Base-by-base conservation (phyloP, 2,329 filamentous ascomycete species). In the Pseudogymnoascus destructans region DNA sequence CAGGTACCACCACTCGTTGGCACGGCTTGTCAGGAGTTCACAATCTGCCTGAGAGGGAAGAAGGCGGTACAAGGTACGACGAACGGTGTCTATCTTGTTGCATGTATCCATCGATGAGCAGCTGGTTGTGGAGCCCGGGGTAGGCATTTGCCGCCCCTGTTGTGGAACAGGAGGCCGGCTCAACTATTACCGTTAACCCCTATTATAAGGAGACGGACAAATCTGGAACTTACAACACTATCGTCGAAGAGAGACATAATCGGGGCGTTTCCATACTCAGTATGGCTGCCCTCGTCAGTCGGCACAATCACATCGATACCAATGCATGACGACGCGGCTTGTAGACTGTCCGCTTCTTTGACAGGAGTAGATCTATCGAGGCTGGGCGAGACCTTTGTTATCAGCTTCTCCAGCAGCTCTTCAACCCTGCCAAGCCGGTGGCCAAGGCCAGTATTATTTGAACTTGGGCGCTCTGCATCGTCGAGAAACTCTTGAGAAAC, bases 401-500 rank as follows among this genome's bases (percentile, higher is more conserved):
- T 58, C 3, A 69, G 54, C 38, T 61, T 67, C 30, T 68, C 66
- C 15, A 69, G 58, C 10, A 68, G 30, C 15, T 40, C 36, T 57
- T 69, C 67, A 17, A 69, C 63, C 10, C 67, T 62, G 13, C 67
- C 66, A 55, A 69, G 63, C 35, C 67, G 63, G 52, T 68, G 66
- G 15, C 66, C 66, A 56, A 69, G 59, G 15, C 35, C 21, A 52
- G 40, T 23, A 30, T 68, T 62, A 32, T 55, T 58, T 21, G 63
- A 63, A 23, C 60, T 64, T n/a, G 64, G 61, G 15, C 62, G 58
- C 21, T 67, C 65, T 10, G 63, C 61, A 25, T 68, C 66, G 56
- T 68, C 66, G 19, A 67, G 67, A 56, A 65, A 69, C 59, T 69
- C 67, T 49, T 69, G 67, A 57, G 65, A 66, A 17, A 69, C 55